phyloP scores from a whole-genome alignment of 495 filamentous ascomycete genomes.

The Cudoniella acicularis region DNA sequence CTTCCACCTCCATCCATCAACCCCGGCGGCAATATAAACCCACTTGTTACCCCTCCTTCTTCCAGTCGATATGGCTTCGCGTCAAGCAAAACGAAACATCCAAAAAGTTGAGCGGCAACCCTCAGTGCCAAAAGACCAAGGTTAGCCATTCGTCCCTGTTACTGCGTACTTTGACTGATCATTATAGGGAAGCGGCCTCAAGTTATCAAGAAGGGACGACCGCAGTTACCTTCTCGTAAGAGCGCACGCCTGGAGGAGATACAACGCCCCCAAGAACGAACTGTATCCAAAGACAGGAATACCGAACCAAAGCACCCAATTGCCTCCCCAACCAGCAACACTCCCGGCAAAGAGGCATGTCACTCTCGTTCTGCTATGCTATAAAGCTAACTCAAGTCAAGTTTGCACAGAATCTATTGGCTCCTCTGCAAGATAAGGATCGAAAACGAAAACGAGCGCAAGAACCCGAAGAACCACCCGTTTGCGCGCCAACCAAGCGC shows the following conservation, averaged over 20 bases:
- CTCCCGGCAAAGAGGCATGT: too few species aligned
- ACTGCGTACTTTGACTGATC: neutral
- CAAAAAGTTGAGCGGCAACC: neutral
- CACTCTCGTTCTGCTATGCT: constrained; percentile 21
- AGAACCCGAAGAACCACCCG: constrained; percentile 13
- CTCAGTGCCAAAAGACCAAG: neutral
- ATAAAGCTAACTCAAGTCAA: constrained; percentile 26
- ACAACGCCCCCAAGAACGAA: constrained; percentile 14
- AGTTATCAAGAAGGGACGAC: constrained; percentile 1
- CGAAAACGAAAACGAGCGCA: constrained; percentile 12
- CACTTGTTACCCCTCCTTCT: neutral
- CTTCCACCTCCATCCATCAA: neutral
- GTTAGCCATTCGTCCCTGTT: neutral
- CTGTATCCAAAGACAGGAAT: constrained; percentile 17
- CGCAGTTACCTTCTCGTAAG: neutral
- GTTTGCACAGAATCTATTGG: constrained; percentile 22
- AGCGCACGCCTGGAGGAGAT: neutral
- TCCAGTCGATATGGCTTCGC: neutral
- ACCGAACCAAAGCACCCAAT: constrained; percentile 13
- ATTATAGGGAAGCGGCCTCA: neutral
- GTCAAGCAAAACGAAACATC: neutral
- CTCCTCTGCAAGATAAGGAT: too few species aligned
- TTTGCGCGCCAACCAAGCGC: constrained; percentile 1
- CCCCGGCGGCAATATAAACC: neutral
- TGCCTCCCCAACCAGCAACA: constrained; percentile 15